Evolutionary conservation across 371 early-diverging fungal genomes (phyloP).

Genomic region (Catenaria anguillulae): DNA sequence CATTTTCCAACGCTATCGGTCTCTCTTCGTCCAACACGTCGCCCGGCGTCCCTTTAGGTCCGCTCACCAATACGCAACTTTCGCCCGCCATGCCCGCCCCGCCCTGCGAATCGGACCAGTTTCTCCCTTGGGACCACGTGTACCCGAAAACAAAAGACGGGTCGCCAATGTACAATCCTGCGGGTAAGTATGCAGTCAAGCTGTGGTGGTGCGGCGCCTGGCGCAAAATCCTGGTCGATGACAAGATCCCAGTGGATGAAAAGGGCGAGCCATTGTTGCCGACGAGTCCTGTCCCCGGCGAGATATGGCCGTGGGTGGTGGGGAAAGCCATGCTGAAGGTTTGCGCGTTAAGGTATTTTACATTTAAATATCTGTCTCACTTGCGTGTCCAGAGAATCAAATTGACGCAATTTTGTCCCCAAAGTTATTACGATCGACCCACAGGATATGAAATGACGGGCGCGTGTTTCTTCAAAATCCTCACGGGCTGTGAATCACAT

Average conservation of each 20-base stretch:
- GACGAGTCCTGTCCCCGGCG: slow-evolving; percentile 16
- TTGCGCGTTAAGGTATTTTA: slow-evolving; percentile 21
- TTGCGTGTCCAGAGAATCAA: not conserved
- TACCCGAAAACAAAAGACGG: slow-evolving; percentile 39
- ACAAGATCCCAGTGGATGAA: slow-evolving; percentile 31
- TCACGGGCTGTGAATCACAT: not conserved
- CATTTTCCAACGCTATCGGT: too few relatives aligned
- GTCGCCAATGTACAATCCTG: slow-evolving; percentile 25
- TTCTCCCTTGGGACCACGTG: slow-evolving; percentile 30
- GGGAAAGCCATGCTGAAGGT: slow-evolving; percentile 35
- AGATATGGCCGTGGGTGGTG: slow-evolving; percentile 36
- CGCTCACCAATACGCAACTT: too few relatives aligned
- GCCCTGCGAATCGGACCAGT: too few relatives aligned
- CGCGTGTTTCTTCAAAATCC: not conserved
- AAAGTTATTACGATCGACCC: not conserved
- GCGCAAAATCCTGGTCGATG: slow-evolving; percentile 35
- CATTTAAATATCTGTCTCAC: not conserved
- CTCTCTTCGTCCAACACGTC: too few relatives aligned
- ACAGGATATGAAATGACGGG: not conserved
- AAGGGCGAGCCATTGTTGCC: slow-evolving; percentile 24
- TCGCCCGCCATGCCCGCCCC: too few relatives aligned
- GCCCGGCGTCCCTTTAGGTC: too few relatives aligned
- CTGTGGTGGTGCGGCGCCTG: slow-evolving; percentile 34
- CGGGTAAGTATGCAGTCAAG: slow-evolving; percentile 36
- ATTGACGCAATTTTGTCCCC: too few relatives aligned